phyloP scores from a whole-genome alignment of 768 basidiomycete species.

The Suillus ampliporus region DNA sequence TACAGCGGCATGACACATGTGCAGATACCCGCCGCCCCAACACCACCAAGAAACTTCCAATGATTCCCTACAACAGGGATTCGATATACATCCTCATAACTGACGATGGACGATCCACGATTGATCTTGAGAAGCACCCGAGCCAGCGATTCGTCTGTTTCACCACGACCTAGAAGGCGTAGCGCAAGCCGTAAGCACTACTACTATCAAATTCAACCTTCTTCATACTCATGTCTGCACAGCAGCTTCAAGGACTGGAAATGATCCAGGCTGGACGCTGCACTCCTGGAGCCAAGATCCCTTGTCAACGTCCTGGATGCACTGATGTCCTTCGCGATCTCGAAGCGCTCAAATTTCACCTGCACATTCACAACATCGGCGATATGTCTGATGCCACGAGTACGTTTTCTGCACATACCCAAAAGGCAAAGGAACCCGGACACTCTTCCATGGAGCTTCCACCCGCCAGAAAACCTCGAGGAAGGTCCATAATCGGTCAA shows the following conservation, averaged over 20 bases:
- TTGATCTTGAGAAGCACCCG: constrained; percentile 40
- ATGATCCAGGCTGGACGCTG: constrained; percentile 35
- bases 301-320: constrained; percentile 54
- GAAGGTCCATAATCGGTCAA: constrained; percentile 25
- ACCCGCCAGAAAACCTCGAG: neutral
- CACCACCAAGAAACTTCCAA: constrained; percentile 23
- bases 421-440: neutral
- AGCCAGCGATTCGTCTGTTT: constrained; percentile 41
- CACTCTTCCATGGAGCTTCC: neutral
- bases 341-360: constrained; percentile 54
- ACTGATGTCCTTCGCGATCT: constrained; percentile 46
- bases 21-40: neutral
- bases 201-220: constrained; percentile 12
- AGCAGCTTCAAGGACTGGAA: constrained; percentile 32
- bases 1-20: constrained; percentile 3
- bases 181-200: constrained; percentile 43
- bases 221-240: neutral
- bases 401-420: neutral
- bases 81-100: constrained; percentile 33
- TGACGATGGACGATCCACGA: constrained; percentile 17
- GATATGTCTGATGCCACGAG: constrained; percentile 27
- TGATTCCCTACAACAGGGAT: constrained; percentile 27
- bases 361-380: constrained; percentile 61
- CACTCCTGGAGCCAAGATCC: constrained; percentile 38
- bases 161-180: constrained; percentile 44